Evolutionary conservation across 139 green algal genomes (phyloP).

Genomic region (Astrephomene gubernaculifera): DNA sequence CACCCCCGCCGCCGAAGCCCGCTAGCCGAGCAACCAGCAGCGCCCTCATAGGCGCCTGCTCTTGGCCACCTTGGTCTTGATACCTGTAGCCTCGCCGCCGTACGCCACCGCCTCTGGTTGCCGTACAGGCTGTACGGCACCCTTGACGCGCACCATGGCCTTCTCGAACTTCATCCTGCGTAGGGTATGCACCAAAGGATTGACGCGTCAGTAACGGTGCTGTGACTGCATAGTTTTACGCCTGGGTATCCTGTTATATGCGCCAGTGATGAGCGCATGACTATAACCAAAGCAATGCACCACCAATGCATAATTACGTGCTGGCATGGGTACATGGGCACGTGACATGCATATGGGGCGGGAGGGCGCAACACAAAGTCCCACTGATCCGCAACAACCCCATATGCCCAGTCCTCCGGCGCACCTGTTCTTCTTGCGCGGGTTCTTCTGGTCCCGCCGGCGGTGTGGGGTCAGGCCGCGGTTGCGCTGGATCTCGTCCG

Average conservation of each 20-base stretch:
- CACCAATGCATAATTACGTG: too few species aligned
- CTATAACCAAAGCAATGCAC: too few species aligned
- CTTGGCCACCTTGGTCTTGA: constrained; percentile 91
- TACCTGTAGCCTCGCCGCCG: constrained; percentile 94
- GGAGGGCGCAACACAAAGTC: too few species aligned
- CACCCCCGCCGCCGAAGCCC: too few species aligned
- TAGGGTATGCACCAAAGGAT: neutral
- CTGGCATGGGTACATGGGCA: too few species aligned
- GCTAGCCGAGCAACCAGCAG: neutral
- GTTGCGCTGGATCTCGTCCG: constrained; percentile 94
- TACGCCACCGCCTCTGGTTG: constrained; percentile 68
- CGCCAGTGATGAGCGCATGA: too few species aligned
- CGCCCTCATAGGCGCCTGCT: constrained; percentile 57
- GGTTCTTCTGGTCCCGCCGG: constrained; percentile 95
- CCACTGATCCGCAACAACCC: too few species aligned
- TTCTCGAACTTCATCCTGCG: constrained; percentile 85
- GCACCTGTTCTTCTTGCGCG: constrained; percentile 78
- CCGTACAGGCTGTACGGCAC: constrained; percentile 85
- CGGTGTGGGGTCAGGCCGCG: constrained; percentile 96
- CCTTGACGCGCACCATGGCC: constrained; percentile 84
- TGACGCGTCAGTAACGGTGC: too few species aligned
- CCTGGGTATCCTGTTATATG: too few species aligned
- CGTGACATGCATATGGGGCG: too few species aligned
- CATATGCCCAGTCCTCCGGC: neutral
- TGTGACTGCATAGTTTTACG: too few species aligned